Base-by-base conservation (phyloP, 108 stramenopile genomes). In the Craspedostauros australis region DNA sequence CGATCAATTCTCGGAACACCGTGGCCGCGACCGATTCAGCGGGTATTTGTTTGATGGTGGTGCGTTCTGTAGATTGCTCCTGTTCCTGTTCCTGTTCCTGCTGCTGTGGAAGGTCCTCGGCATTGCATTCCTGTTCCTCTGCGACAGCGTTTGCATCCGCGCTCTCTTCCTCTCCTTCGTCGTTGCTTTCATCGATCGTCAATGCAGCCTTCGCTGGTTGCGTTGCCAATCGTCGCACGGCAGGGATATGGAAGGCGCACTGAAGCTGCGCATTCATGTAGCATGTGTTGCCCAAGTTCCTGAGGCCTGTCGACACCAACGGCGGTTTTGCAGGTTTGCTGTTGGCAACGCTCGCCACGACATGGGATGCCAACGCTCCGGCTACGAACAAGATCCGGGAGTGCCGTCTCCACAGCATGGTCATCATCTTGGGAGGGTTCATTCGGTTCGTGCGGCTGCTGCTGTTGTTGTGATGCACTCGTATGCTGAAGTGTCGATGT, bases 181-280 rank as follows among this genome's bases (percentile, higher is more conserved):
- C 33, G 32, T 49, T 38, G 14, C 28, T 41, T 37, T 31, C 45
- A 5, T 27, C 42, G 15, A 5, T 39, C 33, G 18, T 54, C 22
- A 32, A 47, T 38, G 29, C 5, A 53, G 22, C 39, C 44, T 40
- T 31, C 30, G 33, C 14, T 5, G 1, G 21, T 25, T 26, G 7
- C 19, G 30, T 54, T 22, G 51, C 50, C 34, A 85, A 38, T 21
- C 69, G 23, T 29, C 84, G 62, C 16, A 89, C 50, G 1, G 50
- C 48, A 9, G 89, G 89, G 23, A 91, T 82, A 43, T 91, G 89
- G 71, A 75, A 91, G 0, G 85, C 85, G 57, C 88, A 85, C 60
- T 89, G 70, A 30, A 89, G 50, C 48, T 89, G 88, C 2, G 88
- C 76, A 68, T 85, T 85, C 46, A 89, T 56, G 45, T 89, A 89